Evolutionary conservation across 1,284 basidiomycete genomes (phyloP).

Genomic region (Trichosporon asahii): DNA sequence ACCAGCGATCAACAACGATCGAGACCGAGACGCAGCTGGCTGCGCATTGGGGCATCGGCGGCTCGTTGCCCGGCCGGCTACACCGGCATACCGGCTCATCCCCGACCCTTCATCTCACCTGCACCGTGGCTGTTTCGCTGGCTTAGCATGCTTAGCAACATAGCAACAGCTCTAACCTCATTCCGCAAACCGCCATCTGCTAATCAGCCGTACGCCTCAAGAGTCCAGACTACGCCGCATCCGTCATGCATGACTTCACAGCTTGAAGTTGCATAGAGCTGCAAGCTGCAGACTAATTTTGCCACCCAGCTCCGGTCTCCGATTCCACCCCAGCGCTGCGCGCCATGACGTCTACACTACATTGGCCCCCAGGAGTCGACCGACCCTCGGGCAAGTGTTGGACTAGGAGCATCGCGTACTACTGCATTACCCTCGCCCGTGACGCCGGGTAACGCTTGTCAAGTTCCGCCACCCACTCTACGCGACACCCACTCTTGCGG

Average conservation of each 20-base stretch:
- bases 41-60: too few relatives aligned
- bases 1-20: background rate
- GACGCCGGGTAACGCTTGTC: background rate
- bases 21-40: too few relatives aligned
- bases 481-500: background rate
- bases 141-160: too few relatives aligned
- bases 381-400: background rate
- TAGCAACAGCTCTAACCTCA: background rate
- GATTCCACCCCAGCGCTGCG: background rate
- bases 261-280: too few relatives aligned
- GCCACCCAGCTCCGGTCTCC: too few relatives aligned
- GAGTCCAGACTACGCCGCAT: background rate
- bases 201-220: background rate
- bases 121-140: background rate
- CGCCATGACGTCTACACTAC: background rate
- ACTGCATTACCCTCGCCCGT: background rate
- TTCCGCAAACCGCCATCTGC: background rate
- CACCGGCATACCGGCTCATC: too few relatives aligned
- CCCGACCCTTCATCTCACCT: too few relatives aligned
- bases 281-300: background rate
- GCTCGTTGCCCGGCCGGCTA: background rate
- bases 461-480: background rate
- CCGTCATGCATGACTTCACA: too few relatives aligned
- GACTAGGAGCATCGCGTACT: background rate
- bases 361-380: background rate